A percentile compares a stretch with the other conserved stretches of the same genome.
These are phyloP conservation scores for Pseudohalonectria lignicola DNA, from an alignment of 2,329 filamentous ascomycete species.

Conservation along the genomic window DNA sequence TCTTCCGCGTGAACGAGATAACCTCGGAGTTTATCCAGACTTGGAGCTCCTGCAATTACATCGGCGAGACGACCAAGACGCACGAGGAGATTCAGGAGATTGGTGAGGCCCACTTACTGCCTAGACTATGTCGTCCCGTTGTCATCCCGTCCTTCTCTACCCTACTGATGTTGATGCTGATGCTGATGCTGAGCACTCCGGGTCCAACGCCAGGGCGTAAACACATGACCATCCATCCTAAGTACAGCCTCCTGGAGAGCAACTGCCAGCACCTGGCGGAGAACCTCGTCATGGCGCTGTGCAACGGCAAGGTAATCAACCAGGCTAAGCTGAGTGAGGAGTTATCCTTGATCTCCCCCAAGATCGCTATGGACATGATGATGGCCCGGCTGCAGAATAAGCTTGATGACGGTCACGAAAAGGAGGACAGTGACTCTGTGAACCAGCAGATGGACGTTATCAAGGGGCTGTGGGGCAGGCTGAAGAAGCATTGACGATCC, in stretches of 20 bases:
- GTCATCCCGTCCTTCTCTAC: too few relatives aligned
- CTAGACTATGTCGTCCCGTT: too few relatives aligned
- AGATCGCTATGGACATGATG: constrained; percentile 18
- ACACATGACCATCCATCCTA: constrained; percentile 12
- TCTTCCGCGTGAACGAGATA: constrained; percentile 19
- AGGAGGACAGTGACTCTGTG: constrained; percentile 7
- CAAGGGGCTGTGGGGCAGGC: constrained; percentile 8
- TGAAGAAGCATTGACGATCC: constrained; percentile 4
- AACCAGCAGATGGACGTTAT: constrained; percentile 12
- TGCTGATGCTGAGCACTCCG: too few relatives aligned
- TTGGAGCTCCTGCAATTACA: constrained; percentile 18
- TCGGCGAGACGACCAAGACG: constrained; percentile 19
- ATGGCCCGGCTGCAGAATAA: constrained; percentile 13
- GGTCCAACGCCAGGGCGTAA: constrained; percentile 2
- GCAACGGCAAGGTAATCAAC: constrained; percentile 18
- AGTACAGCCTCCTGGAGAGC: constrained; percentile 17
- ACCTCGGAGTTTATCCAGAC: constrained; percentile 16
- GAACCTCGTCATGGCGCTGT: constrained; percentile 17
- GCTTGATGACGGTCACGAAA: constrained; percentile 12
- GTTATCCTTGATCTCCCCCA: constrained; percentile 14
- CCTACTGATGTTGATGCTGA: too few relatives aligned
- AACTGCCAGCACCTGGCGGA: constrained; percentile 21
- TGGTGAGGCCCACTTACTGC: too few relatives aligned
- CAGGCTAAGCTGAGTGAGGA: constrained; percentile 19
- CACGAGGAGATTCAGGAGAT: constrained; percentile 17